Evolutionary conservation across 257 asterid species (phyloP).

Genomic region (Cordia subcordata): DNA sequence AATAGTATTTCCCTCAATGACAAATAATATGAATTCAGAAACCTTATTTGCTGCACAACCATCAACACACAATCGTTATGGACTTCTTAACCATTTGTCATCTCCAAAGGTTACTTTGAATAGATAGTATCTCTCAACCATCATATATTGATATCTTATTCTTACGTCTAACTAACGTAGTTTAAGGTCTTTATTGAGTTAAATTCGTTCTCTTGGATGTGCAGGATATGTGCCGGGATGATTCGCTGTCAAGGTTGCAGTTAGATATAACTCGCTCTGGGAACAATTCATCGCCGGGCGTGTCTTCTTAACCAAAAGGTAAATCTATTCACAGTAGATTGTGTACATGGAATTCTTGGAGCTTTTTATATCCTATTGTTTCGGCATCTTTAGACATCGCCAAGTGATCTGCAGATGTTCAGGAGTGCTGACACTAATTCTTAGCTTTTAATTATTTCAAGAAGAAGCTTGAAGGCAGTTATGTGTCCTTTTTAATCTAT

Average conservation of each 20-base stretch:
- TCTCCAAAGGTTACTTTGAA: constrained; percentile 49
- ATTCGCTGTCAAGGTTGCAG: constrained; percentile 60
- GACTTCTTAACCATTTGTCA: constrained; percentile 53
- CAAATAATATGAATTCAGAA: constrained; percentile 29
- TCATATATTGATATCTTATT: background rate
- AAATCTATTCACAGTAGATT: constrained; percentile 6
- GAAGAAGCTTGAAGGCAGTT: constrained; percentile 7
- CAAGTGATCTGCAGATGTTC: too few relatives aligned
- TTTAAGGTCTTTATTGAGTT: background rate
- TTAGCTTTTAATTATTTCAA: constrained; percentile 12
- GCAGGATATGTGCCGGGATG: constrained; percentile 79
- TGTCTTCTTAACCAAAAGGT: constrained; percentile 45
- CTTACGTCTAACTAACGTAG: background rate
- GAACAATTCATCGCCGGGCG: constrained; percentile 73
- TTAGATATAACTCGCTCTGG: constrained; percentile 70
- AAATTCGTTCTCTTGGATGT: background rate
- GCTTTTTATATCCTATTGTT: constrained; percentile 28
- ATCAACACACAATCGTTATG: constrained; percentile 51
- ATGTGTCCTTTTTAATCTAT: background rate
- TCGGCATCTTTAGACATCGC: constrained; percentile 12
- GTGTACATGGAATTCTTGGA: constrained; percentile 29
- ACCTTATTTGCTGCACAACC: constrained; percentile 38
- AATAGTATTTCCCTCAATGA: constrained; percentile 27
- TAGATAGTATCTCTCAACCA: background rate
- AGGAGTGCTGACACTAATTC: constrained; percentile 21